Conservation (phyloP, 1,284 basidiomycete species). For the Ceratorhiza oryzae-sativae region DNA sequence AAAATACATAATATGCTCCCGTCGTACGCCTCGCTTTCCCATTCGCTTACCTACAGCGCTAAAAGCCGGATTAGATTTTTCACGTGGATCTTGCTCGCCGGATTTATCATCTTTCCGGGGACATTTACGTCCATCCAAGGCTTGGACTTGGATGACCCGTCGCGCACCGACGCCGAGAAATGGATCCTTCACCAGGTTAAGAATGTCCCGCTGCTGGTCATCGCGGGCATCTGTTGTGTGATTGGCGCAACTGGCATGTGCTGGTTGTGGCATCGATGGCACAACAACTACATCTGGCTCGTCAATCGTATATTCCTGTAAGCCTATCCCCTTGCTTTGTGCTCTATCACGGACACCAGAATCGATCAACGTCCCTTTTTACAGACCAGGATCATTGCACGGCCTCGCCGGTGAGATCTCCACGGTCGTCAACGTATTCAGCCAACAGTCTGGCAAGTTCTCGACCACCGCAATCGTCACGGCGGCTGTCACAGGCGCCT, state of each 20-base stretch:
- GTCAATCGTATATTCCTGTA: constrained; percentile 64
- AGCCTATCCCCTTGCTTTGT: constrained; percentile 45
- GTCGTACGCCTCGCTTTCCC: constrained; percentile 39
- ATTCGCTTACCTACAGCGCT: neutral
- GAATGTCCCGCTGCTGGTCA: constrained; percentile 50
- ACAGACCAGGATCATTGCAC: constrained; percentile 62
- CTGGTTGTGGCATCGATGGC: constrained; percentile 66
- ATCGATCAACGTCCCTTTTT: neutral
- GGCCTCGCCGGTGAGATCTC: constrained; percentile 62
- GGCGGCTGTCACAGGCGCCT: constrained; percentile 56
- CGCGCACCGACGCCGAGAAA: constrained; percentile 46
- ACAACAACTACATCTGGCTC: constrained; percentile 67
- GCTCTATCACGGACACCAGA: neutral
- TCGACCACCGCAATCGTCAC: constrained; percentile 55
- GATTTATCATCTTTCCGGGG: constrained; percentile 65
- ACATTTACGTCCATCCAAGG: constrained; percentile 60
- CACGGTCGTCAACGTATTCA: constrained; percentile 60
- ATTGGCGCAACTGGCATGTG: constrained; percentile 61
- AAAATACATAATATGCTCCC: constrained; percentile 57
- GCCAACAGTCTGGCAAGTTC: constrained; percentile 57
- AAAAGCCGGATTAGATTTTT: constrained; percentile 52
- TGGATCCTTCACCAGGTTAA: constrained; percentile 27
- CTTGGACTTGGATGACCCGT: constrained; percentile 46
- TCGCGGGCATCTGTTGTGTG: constrained; percentile 62
- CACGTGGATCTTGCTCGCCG: constrained; percentile 65